These are phyloP conservation scores for Suillus brevipes DNA, from an alignment of 768 basidiomycete genomes.

Conservation along the genomic window DNA sequence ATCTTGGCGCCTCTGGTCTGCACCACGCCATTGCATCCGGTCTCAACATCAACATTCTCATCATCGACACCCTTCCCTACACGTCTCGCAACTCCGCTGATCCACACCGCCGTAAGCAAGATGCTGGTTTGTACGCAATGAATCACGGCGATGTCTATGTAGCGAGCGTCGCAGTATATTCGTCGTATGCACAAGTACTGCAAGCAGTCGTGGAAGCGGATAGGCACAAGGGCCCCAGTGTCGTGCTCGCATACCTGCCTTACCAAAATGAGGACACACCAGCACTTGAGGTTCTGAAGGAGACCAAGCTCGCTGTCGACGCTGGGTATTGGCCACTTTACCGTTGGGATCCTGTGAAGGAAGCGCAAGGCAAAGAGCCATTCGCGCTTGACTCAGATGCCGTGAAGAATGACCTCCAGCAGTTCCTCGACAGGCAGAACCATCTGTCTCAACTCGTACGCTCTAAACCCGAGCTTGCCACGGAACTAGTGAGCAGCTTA, in stretches of 20 bases:
- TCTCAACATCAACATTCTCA: conserved; percentile 91
- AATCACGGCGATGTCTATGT: conserved; percentile 98
- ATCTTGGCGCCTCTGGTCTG: conserved; percentile 91
- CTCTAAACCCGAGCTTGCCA: conserved; percentile 75
- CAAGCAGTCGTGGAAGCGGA: conserved; percentile 93
- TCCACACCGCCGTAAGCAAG: conserved; percentile 84
- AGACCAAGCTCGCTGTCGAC: conserved; percentile 96
- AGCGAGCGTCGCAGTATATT: conserved; percentile 92
- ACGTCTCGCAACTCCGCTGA: conserved; percentile 69
- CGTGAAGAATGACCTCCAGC: conserved; percentile 89
- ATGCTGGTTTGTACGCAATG: conserved; percentile 97
- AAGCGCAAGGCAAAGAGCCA: conserved; percentile 71
- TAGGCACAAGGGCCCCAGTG: conserved; percentile 82
- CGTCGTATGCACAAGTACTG: conserved; percentile 91
- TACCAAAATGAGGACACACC: conserved; percentile 74
- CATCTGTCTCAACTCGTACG: conserved; percentile 92
- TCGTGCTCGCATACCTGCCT: conserved; percentile 93
- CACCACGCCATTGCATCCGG: conserved; percentile 93
- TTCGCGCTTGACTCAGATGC: conserved; percentile 92
- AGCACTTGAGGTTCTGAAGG: conserved; percentile 90
- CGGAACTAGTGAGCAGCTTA: conserved; percentile 79
- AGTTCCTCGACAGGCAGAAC: conserved; percentile 95
- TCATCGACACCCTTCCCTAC: conserved; percentile 92
- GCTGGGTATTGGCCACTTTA: conserved; percentile 98
- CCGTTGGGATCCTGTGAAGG: conserved; percentile 93